Base-by-base conservation (phyloP, 305 asterid species). In the Fraxinus nigra region DNA sequence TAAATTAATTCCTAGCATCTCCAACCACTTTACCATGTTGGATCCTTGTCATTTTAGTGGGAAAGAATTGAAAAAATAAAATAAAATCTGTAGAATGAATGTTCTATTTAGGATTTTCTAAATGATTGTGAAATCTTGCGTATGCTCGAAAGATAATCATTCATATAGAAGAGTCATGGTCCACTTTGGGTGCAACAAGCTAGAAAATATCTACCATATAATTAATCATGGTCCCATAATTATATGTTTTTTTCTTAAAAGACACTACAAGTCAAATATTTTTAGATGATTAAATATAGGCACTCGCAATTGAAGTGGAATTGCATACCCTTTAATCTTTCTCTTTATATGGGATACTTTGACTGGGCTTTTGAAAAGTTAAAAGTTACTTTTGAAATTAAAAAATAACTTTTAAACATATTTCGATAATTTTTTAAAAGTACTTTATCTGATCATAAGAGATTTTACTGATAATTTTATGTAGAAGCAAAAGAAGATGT, bases 231-330 rank as follows among this genome's bases (percentile, higher is more conserved):
- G 16, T 14, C 16, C 61, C 1, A 48, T 48, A 43, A 43, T 0
- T 11, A 48, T 51, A 11, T 48, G 20, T 14, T 14, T 14, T 34
- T 5, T 35, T 35, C 16, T 63, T 63, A 26, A 65, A n/a, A 24
- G 72, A 20, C 30, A 24, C 72, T 24, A 24, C 72, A 63, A 24
- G 33, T 63, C 72, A 63, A 63, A 63, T 63, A 40, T 48, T 22
- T 48, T 69, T 82, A 7, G 13, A 51, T 51, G 78, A 75, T 51
- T 11, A 56, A 35, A 51, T 77, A 67, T 78, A 20, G 37, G 69
- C 86, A 83, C 89, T 79, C 81, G 59, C 30, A 35, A 75, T 65
- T 40, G 81, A 79, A 35, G 85, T 84, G 85, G 87, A 79, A 67
- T 78, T 75, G 81, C 78, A 81, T 59, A 77, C 80, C 56, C 65